Evolutionary conservation across 108 stramenopile genomes (phyloP).

Genomic region (Pseudonitzschia multistriata): DNA sequence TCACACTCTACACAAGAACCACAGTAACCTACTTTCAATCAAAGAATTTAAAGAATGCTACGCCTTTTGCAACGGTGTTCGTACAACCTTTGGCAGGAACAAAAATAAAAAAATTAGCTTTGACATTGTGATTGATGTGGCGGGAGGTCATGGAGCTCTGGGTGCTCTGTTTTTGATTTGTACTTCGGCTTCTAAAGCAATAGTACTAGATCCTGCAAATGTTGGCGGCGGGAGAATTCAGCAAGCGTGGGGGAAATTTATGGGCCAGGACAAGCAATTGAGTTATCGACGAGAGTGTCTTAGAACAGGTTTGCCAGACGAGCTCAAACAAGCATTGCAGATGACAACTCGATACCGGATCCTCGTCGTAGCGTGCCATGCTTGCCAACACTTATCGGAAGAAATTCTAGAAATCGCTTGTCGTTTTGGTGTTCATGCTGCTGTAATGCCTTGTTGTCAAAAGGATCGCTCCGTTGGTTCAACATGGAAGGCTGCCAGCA

Average conservation of each 20-base stretch:
- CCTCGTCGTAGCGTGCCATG: constrained; percentile 78
- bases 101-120: constrained; percentile 13
- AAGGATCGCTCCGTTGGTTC: constrained; percentile 50
- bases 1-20: constrained; percentile 56
- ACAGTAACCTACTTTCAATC: constrained; percentile 52
- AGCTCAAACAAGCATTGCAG: constrained; percentile 42
- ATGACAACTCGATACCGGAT: constrained; percentile 32
- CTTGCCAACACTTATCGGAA: constrained; percentile 79
- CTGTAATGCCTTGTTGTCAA: constrained; percentile 82
- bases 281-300: constrained; percentile 73
- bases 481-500: constrained; percentile 42
- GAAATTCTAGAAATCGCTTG: constrained; percentile 64
- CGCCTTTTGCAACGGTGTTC: constrained; percentile 65
- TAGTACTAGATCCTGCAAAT: constrained; percentile 61
- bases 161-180: constrained; percentile 71
- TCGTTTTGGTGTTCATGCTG: constrained; percentile 61
- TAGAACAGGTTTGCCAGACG: constrained; percentile 61
- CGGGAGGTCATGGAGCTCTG: constrained; percentile 78
- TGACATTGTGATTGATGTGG: constrained; percentile 72
- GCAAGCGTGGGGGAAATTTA: constrained; percentile 50
- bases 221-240: constrained; percentile 50
- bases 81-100: constrained; percentile 33
- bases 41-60: constrained; percentile 80
- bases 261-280: constrained; percentile 35
- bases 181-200: constrained; percentile 41